phyloP scores from a whole-genome alignment of 83 land plant species.

The Picea abies region DNA sequence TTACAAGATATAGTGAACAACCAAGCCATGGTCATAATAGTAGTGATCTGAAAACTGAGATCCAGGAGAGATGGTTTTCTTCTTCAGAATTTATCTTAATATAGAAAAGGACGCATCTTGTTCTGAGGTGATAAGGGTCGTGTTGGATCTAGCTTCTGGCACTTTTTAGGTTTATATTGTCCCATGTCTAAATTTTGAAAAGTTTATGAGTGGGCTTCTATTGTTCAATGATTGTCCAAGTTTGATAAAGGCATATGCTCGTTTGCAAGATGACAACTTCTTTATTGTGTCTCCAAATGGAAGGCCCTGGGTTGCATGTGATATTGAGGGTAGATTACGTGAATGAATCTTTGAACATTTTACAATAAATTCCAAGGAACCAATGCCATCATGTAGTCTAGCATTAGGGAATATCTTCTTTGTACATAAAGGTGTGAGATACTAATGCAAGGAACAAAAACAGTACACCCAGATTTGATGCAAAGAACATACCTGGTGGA shows the following conservation, averaged over 20 bases:
- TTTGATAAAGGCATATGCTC: not conserved
- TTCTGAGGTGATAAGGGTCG: not conserved
- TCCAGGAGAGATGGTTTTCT: not conserved
- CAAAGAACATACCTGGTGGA: too few species aligned
- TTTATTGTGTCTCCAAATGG: too few species aligned
- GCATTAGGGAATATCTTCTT: too few species aligned
- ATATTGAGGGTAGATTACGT: too few species aligned
- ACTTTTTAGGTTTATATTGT: not conserved
- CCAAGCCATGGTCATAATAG: not conserved
- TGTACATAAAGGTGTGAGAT: too few species aligned
- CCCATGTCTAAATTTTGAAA: not conserved
- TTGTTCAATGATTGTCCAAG: constrained; percentile 2
- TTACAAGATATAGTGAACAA: not conserved
- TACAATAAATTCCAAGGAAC: too few species aligned
- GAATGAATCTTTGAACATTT: too few species aligned
- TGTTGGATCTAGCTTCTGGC: not conserved
- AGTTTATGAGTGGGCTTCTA: not conserved
- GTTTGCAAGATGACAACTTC: not conserved
- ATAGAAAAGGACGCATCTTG: not conserved
- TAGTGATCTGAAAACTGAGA: not conserved
- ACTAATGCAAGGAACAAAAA: too few species aligned
- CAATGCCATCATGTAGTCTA: too few species aligned
- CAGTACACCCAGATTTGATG: too few species aligned
- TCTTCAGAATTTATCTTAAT: not conserved
- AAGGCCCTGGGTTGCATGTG: too few species aligned